Evolutionary conservation across 169 alveolate genomes (phyloP), one percentile per base, ranked within the genome.

Genomic region (Plasmodium berghei): DNA sequence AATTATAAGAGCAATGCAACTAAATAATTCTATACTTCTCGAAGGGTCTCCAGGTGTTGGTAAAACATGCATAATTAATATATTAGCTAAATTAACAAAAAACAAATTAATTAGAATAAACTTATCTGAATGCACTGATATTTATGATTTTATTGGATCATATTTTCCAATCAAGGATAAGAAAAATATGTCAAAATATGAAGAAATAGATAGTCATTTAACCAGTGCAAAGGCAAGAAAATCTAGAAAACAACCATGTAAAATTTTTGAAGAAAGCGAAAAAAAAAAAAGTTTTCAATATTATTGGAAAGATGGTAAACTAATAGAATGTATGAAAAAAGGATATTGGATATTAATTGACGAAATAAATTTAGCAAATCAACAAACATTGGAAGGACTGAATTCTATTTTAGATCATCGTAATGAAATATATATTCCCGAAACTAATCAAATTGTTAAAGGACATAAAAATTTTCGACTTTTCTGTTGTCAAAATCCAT

Each of bases 11-110:
- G 99, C 98, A 12, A 80, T 98, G 96, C 91, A 93, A 73, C 90
- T 97, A 34, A 90, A 90, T 24, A 95, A 97, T 58, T 98, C 99
- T 5, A 97, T 99, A 54, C 94, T 99, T 58, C 95, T 99, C 12
- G 99, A 98, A 92, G 99, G 99, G 8, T 98, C 99, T 12, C 99
- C 99, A 5, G 99, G 99, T 18, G 99, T 98, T 16, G 99, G 99
- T 14, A 99, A 99, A 92, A 98, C 99, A 3, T 96, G 99, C 48
- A 94, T 97, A 5, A 96, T 99, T 12, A 96, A 96, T 58, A 94
- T 96, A 64, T 77, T 98, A 71, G 99, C 99, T 8, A 93, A 93
- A 63, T 67, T 93, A 34, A 90, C 96, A 24, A 97, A 97, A 56
- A 93, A 94, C 52, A 95, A 93, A 61, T 92, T 98, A 54, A 96